A percentile compares a stretch with the other conserved stretches of the same genome.
Conservation (phyloP, 2,329 filamentous ascomycete genomes). For the Stagonosporopsis cucurbitacearum region DNA sequence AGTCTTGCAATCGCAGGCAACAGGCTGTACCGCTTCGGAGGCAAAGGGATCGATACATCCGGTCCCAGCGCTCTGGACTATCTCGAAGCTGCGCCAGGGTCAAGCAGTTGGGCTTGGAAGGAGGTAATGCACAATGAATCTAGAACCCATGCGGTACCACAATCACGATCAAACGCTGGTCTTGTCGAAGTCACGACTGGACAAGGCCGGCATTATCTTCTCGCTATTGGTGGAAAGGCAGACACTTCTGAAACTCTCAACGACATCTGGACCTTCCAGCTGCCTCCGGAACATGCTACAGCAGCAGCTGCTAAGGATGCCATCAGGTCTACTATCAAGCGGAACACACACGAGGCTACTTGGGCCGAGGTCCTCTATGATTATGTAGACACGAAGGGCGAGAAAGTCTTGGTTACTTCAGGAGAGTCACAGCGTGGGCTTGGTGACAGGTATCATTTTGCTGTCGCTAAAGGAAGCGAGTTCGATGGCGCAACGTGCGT, state of each 20-base stretch:
- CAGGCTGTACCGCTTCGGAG: slow-evolving; percentile 57
- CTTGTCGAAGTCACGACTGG: slow-evolving; percentile 59
- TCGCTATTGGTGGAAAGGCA: slow-evolving; percentile 57
- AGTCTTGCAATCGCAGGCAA: slow-evolving; percentile 55
- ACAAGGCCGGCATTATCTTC: slow-evolving; percentile 60
- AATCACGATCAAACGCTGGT: slow-evolving; percentile 52
- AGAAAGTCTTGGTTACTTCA: slow-evolving; percentile 52
- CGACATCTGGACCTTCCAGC: slow-evolving; percentile 62
- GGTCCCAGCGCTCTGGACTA: slow-evolving; percentile 30
- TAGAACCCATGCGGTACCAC: slow-evolving; percentile 40
- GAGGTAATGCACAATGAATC: slow-evolving; percentile 30
- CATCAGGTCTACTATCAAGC: slow-evolving; percentile 54
- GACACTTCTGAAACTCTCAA: slow-evolving; percentile 37
- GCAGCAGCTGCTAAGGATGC: slow-evolving; percentile 60
- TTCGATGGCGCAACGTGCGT: slow-evolving; percentile 57
- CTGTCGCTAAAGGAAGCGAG: slow-evolving; percentile 50
- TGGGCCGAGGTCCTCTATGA: slow-evolving; percentile 61
- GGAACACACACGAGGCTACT: slow-evolving; percentile 55
- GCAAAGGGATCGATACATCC: slow-evolving; percentile 36
- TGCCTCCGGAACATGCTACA: slow-evolving; percentile 55
- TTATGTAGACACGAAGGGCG: slow-evolving; percentile 52
- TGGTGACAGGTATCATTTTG: slow-evolving; percentile 51
- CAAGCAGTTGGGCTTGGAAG: slow-evolving; percentile 44
- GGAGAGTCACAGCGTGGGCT: slow-evolving; percentile 49
- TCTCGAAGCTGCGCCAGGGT: slow-evolving; percentile 45